These are phyloP conservation scores for Oryza coarctata DNA, from an alignment of 176 grass and related monocot species.

Conservation along the genomic window DNA sequence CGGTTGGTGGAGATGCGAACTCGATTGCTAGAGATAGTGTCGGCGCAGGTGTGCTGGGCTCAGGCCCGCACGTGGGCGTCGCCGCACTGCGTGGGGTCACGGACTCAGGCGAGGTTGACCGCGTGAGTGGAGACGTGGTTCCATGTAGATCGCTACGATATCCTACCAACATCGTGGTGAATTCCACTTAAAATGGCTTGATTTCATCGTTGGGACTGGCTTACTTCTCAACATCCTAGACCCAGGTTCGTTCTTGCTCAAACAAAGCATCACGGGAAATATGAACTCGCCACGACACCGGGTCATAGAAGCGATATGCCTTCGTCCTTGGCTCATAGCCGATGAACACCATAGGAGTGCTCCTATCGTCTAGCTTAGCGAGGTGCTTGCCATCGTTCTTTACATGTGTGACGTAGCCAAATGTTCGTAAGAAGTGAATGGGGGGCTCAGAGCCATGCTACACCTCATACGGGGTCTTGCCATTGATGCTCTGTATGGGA, in stretches of 20 bases:
- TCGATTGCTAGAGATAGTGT: accelerated
- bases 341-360: neutral
- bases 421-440: no score
- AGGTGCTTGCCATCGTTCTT: neutral
- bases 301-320: neutral
- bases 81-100: accelerated
- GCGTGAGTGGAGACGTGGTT: accelerated
- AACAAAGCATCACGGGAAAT: neutral
- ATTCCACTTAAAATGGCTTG: neutral
- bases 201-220: accelerated
- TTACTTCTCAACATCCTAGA: neutral
- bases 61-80: neutral
- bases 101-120: no score
- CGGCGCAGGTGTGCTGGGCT: accelerated
- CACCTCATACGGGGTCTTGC: no score
- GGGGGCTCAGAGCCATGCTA: no score
- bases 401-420: no score
- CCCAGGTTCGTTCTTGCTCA: accelerated
- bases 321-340: neutral
- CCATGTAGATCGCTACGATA: no score
- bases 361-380: neutral
- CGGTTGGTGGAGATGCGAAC: neutral
- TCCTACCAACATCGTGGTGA: no score
- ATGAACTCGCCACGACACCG: accelerated
- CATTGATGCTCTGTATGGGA: no score